Conservation (phyloP, 1,139 yeast genomes). For the Pichia cactophila region DNA sequence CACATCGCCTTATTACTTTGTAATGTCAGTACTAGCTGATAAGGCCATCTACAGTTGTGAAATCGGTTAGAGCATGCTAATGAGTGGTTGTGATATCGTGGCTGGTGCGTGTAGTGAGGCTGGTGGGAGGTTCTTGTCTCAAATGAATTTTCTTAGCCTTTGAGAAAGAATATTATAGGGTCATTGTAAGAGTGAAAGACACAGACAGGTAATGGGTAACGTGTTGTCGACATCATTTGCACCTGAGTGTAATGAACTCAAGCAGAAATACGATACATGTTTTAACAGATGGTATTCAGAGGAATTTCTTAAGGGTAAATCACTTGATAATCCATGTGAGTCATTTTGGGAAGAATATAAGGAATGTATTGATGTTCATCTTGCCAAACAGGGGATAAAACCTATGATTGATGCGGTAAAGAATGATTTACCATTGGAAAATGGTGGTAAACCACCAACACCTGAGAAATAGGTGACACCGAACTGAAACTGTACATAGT, state of each 20-base stretch:
- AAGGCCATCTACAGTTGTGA: too few species aligned
- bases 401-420: conserved; percentile 90
- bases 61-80: too few species aligned
- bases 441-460: conserved; percentile 38
- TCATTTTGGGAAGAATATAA: conserved; percentile 84
- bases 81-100: too few species aligned
- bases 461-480: neutral
- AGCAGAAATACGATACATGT: conserved; percentile 82
- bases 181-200: too few species aligned
- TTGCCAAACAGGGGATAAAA: conserved; percentile 63
- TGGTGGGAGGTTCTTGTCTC: too few species aligned
- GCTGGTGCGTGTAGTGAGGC: too few species aligned
- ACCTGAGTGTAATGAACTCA: conserved; percentile 88
- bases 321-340: conserved; percentile 75
- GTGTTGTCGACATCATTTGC: conserved; percentile 91
- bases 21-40: too few species aligned
- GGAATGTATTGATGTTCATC: conserved; percentile 70
- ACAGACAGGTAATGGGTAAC: conserved; percentile 49
- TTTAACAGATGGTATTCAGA: conserved; percentile 96
- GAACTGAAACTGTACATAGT: neutral
- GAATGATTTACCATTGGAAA: conserved; percentile 81
- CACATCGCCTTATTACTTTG: too few species aligned
- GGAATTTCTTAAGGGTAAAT: conserved; percentile 63
- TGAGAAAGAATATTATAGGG: too few species aligned
- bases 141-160: too few species aligned